Base-by-base conservation (phyloP, 495 filamentous ascomycete genomes). In the Podospora comata region DNA sequence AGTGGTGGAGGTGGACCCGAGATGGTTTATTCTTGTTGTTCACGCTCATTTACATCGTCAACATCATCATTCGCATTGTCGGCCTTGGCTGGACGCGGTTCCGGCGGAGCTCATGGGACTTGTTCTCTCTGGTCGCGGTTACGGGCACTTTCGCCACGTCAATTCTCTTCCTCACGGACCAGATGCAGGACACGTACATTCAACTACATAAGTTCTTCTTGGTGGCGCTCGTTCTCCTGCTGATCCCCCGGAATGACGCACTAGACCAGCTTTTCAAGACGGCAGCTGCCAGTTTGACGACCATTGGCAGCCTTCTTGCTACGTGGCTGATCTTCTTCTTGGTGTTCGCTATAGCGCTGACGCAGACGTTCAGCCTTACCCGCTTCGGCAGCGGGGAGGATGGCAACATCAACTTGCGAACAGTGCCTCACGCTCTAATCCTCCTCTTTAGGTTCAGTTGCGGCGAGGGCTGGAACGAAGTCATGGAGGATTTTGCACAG, bases 181-280 rank as follows among this genome's bases (percentile, higher is more conserved):
- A 79, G 68, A 68, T 78, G 7, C 80, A 83, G 20, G 83, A 87
- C 60, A 84, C 86, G 18, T 93, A 92, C 72, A 81, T 87, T 56
- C 91, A 91, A 73, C 78, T 97, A 30, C 93, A 97, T 79, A 98
- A 98, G 77, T 85, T 96, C 19, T 97, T 97, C 76, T 82, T 99
- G 55, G 95, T 98, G 60, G 89, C 92, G 23, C 89, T 98, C 67
- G 89, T 95, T 1, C 85, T 98, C 23, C 83, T 99, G 67, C 87
- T 99, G 59, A 99, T 99, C 66, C 95, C 95, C 11, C 87, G 95
- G 5, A 99, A 98, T 77, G 95, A 99, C 70, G 93, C 97, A 60
- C 88, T 99, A 13, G 95, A 99, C 74, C 95, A 99, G 77, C 88
- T 99, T 5, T 99, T 98, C 87, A 99, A 99, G 80, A 99, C 95